Evolutionary conservation across 331 rosid genomes (phyloP).

Genomic region (Quercus lobata): DNA sequence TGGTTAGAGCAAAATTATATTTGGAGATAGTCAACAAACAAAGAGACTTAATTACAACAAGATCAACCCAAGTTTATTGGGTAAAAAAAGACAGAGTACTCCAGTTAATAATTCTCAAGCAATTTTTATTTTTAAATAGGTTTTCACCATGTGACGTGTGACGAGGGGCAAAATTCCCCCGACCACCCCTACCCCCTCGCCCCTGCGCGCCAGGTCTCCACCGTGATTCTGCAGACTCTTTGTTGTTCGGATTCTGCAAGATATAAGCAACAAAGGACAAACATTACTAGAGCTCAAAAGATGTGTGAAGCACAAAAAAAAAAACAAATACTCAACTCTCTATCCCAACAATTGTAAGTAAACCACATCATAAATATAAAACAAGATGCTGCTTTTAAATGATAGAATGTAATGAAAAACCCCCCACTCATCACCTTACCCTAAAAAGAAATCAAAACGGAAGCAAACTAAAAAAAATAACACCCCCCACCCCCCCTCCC

Average conservation of each 20-base stretch:
- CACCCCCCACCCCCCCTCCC: too few species aligned
- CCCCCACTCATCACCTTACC: background rate
- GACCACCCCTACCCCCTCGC: slow-evolving; percentile 76
- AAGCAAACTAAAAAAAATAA: background rate
- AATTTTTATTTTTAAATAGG: slow-evolving; percentile 8
- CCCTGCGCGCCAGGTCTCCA: slow-evolving; percentile 78
- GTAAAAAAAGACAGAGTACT: background rate
- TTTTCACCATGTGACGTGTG: slow-evolving; percentile 58
- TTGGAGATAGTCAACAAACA: background rate
- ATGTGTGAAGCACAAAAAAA: background rate
- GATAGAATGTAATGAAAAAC: background rate
- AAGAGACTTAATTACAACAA: background rate
- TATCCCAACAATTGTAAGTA: background rate
- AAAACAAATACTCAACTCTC: background rate
- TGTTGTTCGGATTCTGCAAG: slow-evolving; percentile 70
- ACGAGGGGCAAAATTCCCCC: slow-evolving; percentile 58
- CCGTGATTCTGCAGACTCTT: slow-evolving; percentile 66
- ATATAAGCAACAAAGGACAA: slow-evolving; percentile 4
- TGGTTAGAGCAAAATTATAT: background rate
- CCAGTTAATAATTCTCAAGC: background rate
- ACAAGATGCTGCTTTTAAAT: background rate
- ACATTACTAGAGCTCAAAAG: background rate
- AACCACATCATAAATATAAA: background rate
- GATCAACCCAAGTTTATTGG: background rate
- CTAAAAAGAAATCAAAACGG: background rate